Base-by-base conservation (phyloP, 1,284 basidiomycete species). In the Microstroma glucosiphilum region DNA sequence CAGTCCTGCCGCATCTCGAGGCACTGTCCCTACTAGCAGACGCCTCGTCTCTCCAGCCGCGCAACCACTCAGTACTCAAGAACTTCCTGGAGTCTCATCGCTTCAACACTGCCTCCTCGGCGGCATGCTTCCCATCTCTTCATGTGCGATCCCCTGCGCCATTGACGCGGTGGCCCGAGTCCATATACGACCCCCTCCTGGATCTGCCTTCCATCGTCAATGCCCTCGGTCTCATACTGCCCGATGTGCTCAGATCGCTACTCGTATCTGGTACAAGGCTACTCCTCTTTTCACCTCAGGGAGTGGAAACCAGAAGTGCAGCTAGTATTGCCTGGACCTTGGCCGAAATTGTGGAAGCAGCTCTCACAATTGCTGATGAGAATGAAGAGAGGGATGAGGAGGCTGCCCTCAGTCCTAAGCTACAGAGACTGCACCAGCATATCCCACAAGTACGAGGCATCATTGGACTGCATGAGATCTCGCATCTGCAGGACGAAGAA, bases 381-480 rank as follows among this genome's bases (percentile, higher is more conserved):
- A 21, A 23, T 19, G 51, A 54, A 15, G 51, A 26, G 51, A 13
- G 21, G 6, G 25, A 54, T 7, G 43, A 48, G 4, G 43, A 48
- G 43, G 43, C 43, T n/a, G 6, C 43, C 15, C 21, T 21, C 43
- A 48, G 17, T 12, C 43, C 43, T 21, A 19, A 15, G 17, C 51
- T 2, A 19, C 15, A 17, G 6, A 19, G 51, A 6, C 15, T 19
- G 26, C 21, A 25, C 15, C 46, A 48, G 7, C 46, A 23, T n/a
- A 23, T 48, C 3, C 51, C 51, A 2, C 21, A 19, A 25, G 63
- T 75, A 19, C 57, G 62, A n/a, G 72, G 71, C 3, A 63, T 71
- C 40, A 65, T 75, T n/a, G 70, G 71, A 13, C 58, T 75, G 6
- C 72, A 75, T 49, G 72, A 75, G 58, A 69, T 75, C 40, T 8